Evolutionary conservation across 345 rosid genomes (phyloP).

Genomic region (Raphanus sativus): DNA sequence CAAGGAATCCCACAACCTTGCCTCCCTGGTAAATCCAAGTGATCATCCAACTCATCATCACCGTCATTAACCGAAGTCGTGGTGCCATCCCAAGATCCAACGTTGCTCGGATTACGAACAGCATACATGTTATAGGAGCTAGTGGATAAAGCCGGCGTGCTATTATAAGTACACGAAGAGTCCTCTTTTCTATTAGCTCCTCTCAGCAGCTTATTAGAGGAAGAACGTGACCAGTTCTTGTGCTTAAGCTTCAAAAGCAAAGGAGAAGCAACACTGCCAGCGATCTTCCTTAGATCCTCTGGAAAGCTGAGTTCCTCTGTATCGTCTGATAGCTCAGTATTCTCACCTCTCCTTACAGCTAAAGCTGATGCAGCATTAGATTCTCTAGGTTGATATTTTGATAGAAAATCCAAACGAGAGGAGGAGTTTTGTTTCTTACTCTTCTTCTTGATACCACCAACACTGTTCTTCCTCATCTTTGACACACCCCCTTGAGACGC

Average conservation of each 20-base stretch:
- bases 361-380: not conserved
- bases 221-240: constrained; percentile 62
- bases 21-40: constrained; percentile 75
- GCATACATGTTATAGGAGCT: constrained; percentile 70
- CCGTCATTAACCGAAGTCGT: constrained; percentile 77
- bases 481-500: constrained; percentile 39
- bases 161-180: constrained; percentile 69
- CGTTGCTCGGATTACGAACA: constrained; percentile 60
- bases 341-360: constrained; percentile 45
- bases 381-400: constrained; percentile 48
- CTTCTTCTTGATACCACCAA: constrained; percentile 45
- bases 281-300: constrained; percentile 55
- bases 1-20: constrained; percentile 96
- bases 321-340: constrained; percentile 64
- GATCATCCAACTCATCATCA: constrained; percentile 73
- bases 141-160: constrained; percentile 88
- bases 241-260: constrained; percentile 61
- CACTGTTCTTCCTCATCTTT: constrained; percentile 39
- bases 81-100: constrained; percentile 91
- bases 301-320: constrained; percentile 61
- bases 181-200: constrained; percentile 55
- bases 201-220: constrained; percentile 53
- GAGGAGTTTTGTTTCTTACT: constrained; percentile 45
- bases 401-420: constrained; percentile 46
- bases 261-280: constrained; percentile 63